Conservation (phyloP, 2,329 filamentous ascomycete species). For the Aspergillus glaucus region DNA sequence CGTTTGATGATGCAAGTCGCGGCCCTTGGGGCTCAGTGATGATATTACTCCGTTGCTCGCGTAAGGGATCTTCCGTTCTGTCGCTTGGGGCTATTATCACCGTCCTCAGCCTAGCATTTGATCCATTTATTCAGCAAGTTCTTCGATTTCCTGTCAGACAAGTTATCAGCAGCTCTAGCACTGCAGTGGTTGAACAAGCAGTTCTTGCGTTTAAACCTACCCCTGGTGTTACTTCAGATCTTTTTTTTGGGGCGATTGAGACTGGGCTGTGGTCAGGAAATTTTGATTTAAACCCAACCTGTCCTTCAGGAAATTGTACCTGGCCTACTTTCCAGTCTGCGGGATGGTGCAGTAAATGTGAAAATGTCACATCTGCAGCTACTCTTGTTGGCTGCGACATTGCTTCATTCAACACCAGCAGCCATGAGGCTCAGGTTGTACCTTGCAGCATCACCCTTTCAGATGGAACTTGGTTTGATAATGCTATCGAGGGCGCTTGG, state of each 20-base stretch:
- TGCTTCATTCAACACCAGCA: not conserved
- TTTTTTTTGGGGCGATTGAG: not conserved
- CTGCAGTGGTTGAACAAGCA: not conserved
- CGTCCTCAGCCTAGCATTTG: constrained; percentile 15
- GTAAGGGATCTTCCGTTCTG: constrained; percentile 5
- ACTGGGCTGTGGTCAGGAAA: not conserved
- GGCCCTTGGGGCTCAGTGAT: constrained; percentile 14
- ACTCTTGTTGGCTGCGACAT: not conserved
- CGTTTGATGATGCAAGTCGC: constrained; percentile 17
- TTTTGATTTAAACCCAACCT: not conserved
- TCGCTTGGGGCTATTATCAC: constrained; percentile 11
- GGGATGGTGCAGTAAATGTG: constrained; percentile 1
- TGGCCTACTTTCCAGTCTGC: constrained; percentile 1
- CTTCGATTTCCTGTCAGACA: constrained; percentile 4
- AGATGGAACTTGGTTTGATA: too few relatives aligned
- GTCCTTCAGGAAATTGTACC: constrained; percentile 5
- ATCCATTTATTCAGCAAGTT: constrained; percentile 17
- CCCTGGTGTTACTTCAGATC: too few relatives aligned
- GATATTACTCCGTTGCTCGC: not conserved
- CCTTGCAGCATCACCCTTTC: not conserved
- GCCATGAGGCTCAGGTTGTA: not conserved
- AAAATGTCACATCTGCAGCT: not conserved
- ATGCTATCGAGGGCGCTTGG: too few relatives aligned
- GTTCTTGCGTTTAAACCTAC: too few relatives aligned
- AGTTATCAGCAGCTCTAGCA: not conserved